Evolutionary conservation across 352 stramenopile species (phyloP).

Genomic region (Peronospora farinosa): DNA sequence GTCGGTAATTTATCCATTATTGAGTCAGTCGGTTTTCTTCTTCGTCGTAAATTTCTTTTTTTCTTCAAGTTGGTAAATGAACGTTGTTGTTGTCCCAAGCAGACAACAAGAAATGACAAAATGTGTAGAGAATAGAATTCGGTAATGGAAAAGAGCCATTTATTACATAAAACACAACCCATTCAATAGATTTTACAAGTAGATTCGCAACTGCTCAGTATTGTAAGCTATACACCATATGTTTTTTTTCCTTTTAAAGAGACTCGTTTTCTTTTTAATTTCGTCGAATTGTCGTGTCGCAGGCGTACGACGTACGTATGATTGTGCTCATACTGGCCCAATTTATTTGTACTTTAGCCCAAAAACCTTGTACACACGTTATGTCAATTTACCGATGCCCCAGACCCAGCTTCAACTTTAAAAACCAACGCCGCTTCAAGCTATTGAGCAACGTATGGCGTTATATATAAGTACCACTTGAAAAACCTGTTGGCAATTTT

Average conservation of each 20-base stretch:
- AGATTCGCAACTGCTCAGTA: too few species aligned
- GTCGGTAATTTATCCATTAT: constrained; percentile 36
- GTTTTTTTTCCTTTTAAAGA: too few species aligned
- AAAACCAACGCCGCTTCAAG: constrained; percentile 2
- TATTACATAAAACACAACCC: too few species aligned
- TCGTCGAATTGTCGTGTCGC: too few species aligned
- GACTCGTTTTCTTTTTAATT: too few species aligned
- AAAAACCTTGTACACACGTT: background rate
- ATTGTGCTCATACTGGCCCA: too few species aligned
- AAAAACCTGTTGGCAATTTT: too few species aligned
- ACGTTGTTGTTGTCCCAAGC: constrained; percentile 8
- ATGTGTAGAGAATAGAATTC: background rate
- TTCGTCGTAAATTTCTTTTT: background rate
- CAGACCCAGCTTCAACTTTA: constrained; percentile 1
- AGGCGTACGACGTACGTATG: too few species aligned
- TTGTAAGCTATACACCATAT: too few species aligned
- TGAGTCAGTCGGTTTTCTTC: background rate
- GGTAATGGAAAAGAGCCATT: background rate
- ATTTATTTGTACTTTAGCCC: too few species aligned
- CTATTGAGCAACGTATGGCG: background rate
- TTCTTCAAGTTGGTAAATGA: constrained; percentile 35
- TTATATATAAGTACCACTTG: too few species aligned
- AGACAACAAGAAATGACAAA: constrained; percentile 2
- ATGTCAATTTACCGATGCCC: background rate
- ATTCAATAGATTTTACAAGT: too few species aligned